Evolutionary conservation across 148 eudicot species (phyloP).

Genomic region (Rhododendron ferrugineum): DNA sequence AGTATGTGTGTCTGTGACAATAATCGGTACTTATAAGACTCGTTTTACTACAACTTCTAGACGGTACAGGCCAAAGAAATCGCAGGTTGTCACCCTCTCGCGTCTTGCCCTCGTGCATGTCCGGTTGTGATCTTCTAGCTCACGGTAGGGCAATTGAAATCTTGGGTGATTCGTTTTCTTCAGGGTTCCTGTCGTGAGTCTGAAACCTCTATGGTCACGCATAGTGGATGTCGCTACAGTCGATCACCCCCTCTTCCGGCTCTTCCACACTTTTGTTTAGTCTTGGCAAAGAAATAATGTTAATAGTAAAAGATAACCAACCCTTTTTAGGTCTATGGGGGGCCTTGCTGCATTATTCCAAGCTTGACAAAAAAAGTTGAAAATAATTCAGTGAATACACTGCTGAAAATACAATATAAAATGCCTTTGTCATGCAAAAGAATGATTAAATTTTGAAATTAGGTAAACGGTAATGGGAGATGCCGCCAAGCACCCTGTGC

Average conservation of each 20-base stretch:
- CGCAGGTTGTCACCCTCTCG: neutral
- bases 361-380: neutral
- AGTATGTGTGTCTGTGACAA: neutral
- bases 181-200: neutral
- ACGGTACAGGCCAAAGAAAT: neutral
- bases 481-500: too few species aligned
- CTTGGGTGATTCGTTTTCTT: neutral
- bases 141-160: neutral
- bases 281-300: neutral
- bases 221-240: too few species aligned
- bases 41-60: too few species aligned
- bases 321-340: neutral
- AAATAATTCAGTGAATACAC: neutral
- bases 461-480: neutral
- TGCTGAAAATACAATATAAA: neutral
- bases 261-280: neutral
- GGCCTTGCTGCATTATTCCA: constrained; percentile 2
- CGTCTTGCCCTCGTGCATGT: neutral
- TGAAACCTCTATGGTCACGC: too few species aligned
- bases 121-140: neutral
- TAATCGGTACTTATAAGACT: neutral
- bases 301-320: neutral
- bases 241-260: neutral
- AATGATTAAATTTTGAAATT: neutral
- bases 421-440: neutral